Percentiles rank a stretch among this genome's conserved stretches.
These are phyloP conservation scores for Neurospora sp. DNA, from an alignment of 495 filamentous ascomycete species.

Conservation along the genomic window DNA sequence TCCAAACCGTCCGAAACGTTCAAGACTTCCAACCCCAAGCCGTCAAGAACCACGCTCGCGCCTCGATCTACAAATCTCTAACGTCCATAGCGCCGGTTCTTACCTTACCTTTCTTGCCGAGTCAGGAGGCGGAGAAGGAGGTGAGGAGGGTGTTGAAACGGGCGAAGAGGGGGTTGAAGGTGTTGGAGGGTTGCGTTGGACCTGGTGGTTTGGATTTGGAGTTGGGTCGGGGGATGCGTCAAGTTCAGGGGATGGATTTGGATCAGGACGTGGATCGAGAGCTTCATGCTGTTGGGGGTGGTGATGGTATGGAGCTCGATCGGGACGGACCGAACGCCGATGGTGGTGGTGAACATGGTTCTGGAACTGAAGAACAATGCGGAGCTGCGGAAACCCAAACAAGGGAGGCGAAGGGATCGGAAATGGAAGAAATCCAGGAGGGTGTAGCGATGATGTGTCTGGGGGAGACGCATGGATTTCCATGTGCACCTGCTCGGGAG, in stretches of 20 bases:
- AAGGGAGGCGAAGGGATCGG: too few relatives aligned
- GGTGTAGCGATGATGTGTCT: not conserved
- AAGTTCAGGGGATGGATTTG: too few relatives aligned
- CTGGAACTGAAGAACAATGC: not conserved
- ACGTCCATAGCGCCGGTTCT: not conserved
- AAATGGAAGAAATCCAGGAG: not conserved
- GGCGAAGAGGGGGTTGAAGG: not conserved
- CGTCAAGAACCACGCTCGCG: not conserved
- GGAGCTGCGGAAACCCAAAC: not conserved
- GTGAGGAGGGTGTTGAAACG: not conserved
- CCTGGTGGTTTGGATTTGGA: too few relatives aligned
- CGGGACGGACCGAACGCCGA: not conserved
- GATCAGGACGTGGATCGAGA: not conserved
- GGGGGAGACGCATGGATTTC: not conserved
- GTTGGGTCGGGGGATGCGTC: too few relatives aligned
- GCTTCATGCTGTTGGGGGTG: not conserved
- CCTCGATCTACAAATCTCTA: not conserved
- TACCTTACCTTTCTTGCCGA: not conserved
- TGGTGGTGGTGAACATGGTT: not conserved
- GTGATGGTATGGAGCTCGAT: not conserved
- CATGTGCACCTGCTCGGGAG: not conserved
- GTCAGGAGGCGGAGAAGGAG: not conserved
- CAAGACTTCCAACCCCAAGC: not conserved
- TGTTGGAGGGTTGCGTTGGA: not conserved
- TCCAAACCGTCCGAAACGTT: not conserved